phyloP scores from a whole-genome alignment of 1,284 basidiomycete genomes.

The Amylostereum areolatum region DNA sequence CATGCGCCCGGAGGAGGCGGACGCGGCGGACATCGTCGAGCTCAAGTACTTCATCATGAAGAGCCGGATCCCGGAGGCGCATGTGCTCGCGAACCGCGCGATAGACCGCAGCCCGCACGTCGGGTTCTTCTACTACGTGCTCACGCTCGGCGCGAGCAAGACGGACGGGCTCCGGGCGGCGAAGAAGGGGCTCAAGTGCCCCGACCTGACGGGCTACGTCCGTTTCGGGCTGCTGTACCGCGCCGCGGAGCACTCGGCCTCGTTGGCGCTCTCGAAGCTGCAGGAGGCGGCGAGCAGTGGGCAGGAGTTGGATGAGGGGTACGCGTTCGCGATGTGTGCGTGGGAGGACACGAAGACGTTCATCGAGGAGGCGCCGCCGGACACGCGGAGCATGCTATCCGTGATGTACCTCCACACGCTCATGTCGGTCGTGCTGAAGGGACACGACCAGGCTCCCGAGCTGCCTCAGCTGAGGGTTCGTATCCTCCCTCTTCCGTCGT shows the following conservation, averaged over 20 bases:
- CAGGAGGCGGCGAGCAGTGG: constrained; percentile 36
- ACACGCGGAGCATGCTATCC: constrained; percentile 46
- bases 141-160: constrained; percentile 35
- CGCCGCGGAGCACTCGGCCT: constrained; percentile 51
- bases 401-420: not conserved
- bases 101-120: constrained; percentile 46
- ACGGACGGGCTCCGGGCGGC: constrained; percentile 30
- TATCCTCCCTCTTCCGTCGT: no score
- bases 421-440: not conserved
- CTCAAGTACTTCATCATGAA: constrained; percentile 50
- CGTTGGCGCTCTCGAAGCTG: constrained; percentile 43
- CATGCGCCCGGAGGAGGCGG: constrained; percentile 31
- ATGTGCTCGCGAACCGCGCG: constrained; percentile 34
- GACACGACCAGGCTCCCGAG: not conserved
- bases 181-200: constrained; percentile 54
- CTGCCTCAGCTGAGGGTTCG: not conserved
- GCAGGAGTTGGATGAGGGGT: constrained; percentile 47
- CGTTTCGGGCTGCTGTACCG: constrained; percentile 49
- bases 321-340: constrained; percentile 49
- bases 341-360: constrained; percentile 54
- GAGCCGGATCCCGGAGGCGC: constrained; percentile 36
- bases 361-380: constrained; percentile 50
- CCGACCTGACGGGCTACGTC: constrained; percentile 40
- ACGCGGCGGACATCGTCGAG: constrained; percentile 53
- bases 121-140: constrained; percentile 54